These are phyloP conservation scores for Stagonosporopsis vannaccii DNA, from an alignment of 2,329 filamentous ascomycete species.

Conservation along the genomic window DNA sequence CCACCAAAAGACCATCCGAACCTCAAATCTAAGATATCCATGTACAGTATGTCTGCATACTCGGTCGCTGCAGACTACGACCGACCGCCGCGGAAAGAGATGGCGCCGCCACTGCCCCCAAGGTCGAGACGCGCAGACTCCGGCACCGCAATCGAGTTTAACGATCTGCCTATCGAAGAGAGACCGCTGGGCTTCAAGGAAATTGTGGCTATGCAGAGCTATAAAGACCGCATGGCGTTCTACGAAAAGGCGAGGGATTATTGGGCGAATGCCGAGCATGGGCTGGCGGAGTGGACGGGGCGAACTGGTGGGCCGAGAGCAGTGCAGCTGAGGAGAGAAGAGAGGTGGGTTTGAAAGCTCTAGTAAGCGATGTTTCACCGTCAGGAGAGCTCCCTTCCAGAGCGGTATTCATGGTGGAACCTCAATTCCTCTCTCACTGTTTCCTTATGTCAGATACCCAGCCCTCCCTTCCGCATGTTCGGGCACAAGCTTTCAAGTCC, in stretches of 20 bases:
- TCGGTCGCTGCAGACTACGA: not conserved
- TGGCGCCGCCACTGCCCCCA: slow-evolving; percentile 1
- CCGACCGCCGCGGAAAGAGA: not conserved
- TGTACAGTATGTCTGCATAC: slow-evolving; percentile 3
- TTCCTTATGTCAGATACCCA: slow-evolving; percentile 5
- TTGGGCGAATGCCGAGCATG: slow-evolving; percentile 47
- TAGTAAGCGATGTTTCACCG: not conserved
- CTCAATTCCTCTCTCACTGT: not conserved
- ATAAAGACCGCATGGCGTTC: slow-evolving; percentile 39
- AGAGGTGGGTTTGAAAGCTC: not conserved
- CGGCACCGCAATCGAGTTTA: slow-evolving; percentile 41
- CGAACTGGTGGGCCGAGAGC: slow-evolving; percentile 18
- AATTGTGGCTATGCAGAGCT: slow-evolving; percentile 35
- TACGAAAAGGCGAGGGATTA: slow-evolving; percentile 46
- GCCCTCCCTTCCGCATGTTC: not conserved
- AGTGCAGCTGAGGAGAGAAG: slow-evolving; percentile 6
- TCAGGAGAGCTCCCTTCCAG: not conserved
- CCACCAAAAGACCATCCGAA: slow-evolving; percentile 8
- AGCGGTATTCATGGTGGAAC: not conserved
- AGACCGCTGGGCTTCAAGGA: slow-evolving; percentile 43
- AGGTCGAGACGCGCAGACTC: slow-evolving; percentile 41
- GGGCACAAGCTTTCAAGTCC: not conserved
- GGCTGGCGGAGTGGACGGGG: slow-evolving; percentile 39
- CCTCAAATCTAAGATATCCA: slow-evolving; percentile 6
- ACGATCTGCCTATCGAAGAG: slow-evolving; percentile 24